A percentile compares a stretch with the other conserved stretches of the same genome.
phyloP scores from a whole-genome alignment of 305 asterid genomes.

The Nicotiana rustica region DNA sequence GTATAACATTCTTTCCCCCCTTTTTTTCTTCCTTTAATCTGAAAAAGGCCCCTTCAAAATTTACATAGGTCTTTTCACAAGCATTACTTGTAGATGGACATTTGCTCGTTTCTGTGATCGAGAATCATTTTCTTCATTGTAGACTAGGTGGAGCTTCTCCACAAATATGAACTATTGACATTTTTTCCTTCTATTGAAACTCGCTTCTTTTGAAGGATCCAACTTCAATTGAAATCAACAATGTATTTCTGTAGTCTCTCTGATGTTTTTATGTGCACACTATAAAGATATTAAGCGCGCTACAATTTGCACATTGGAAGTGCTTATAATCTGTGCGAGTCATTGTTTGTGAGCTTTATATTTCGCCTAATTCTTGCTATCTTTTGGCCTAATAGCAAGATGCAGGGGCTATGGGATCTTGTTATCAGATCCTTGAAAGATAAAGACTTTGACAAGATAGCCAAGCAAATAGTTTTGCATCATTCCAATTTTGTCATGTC shows the following conservation, averaged over 20 bases:
- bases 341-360: not conserved
- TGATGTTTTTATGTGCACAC: not conserved
- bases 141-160: conserved; percentile 41
- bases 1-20: not conserved
- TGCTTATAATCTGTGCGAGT: not conserved
- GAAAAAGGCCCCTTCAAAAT: conserved; percentile 36
- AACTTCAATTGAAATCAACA: not conserved
- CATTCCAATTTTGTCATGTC: not conserved
- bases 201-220: not conserved
- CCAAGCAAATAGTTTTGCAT: not conserved
- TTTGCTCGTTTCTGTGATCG: conserved; percentile 31
- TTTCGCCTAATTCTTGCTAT: not conserved
- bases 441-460: not conserved
- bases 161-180: conserved; percentile 24
- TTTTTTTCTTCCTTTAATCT: conserved; percentile 23
- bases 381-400: not conserved
- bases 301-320: not conserved
- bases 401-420: not conserved
- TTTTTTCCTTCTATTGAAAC: not conserved
- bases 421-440: not conserved
- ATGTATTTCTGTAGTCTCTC: not conserved
- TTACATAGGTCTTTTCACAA: conserved; percentile 36
- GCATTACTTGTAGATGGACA: conserved; percentile 58
- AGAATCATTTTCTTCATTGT: conserved; percentile 42
- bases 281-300: not conserved